These are phyloP conservation scores for Orbilia oligospora DNA, from an alignment of 2,329 filamentous ascomycete species.

Conservation along the genomic window DNA sequence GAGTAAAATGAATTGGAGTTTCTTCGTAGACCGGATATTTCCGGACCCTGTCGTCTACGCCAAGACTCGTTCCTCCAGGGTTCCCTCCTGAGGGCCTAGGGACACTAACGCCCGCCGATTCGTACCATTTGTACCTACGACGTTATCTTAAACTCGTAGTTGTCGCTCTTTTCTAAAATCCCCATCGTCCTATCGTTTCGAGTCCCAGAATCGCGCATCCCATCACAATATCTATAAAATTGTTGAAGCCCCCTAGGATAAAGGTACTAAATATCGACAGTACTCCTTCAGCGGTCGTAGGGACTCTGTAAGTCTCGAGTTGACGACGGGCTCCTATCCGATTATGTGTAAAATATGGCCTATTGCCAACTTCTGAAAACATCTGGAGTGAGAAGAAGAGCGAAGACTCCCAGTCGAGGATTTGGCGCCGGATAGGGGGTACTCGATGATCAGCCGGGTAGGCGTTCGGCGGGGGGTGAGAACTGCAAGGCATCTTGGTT, in stretches of 20 bases:
- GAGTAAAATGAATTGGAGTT: constrained; percentile 8
- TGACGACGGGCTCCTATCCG: neutral
- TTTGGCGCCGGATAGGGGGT: constrained; percentile 79
- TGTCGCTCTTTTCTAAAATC: neutral
- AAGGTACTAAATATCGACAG: constrained; percentile 11
- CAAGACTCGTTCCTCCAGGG: constrained; percentile 3
- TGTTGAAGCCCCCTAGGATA: constrained; percentile 4
- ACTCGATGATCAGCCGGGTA: constrained; percentile 44
- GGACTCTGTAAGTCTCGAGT: neutral
- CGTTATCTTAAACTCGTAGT: neutral
- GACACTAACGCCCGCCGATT: neutral
- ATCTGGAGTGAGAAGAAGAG: constrained; percentile 80
- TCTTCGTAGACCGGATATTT: neutral
- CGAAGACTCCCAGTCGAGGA: constrained; percentile 83
- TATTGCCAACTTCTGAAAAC: constrained; percentile 62
- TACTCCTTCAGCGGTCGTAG: constrained; percentile 1
- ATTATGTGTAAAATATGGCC: constrained; percentile 40
- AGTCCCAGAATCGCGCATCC: constrained; percentile 4
- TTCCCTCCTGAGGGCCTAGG: neutral
- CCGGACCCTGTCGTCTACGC: constrained; percentile 25
- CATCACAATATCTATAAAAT: constrained; percentile 17
- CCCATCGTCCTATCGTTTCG: constrained; percentile 5
- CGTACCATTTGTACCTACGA: neutral
- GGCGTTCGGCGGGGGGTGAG: constrained; percentile 32
- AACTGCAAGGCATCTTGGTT: constrained; percentile 43